Percentiles rank a stretch among this genome's conserved stretches.
phyloP scores from a whole-genome alignment of 2,329 filamentous ascomycete species.

The Aspergillus caelatus region DNA sequence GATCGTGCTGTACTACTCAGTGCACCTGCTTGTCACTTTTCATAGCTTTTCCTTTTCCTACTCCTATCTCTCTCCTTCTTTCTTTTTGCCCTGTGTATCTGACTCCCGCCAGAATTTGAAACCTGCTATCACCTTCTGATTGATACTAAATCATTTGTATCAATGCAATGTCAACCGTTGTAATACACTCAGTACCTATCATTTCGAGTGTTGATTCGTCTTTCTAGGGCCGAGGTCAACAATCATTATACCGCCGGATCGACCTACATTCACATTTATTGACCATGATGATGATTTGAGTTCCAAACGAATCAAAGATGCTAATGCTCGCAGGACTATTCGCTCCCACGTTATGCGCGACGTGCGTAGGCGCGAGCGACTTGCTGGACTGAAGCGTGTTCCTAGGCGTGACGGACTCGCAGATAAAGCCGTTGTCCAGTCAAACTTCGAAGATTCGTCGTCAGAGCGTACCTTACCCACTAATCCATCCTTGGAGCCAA shows the following conservation, averaged over 20 bases:
- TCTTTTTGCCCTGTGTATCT: not conserved
- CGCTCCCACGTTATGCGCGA: slow-evolving; percentile 49
- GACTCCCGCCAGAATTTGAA: not conserved
- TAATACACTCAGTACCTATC: not conserved
- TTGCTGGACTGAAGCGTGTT: slow-evolving; percentile 41
- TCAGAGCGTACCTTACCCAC: slow-evolving; percentile 18
- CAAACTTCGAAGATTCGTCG: slow-evolving; percentile 10
- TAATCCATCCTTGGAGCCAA: slow-evolving; percentile 12
- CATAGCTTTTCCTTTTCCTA: not conserved
- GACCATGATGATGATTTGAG: slow-evolving; percentile 44
- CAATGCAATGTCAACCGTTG: not conserved
- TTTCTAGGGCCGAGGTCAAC: slow-evolving; percentile 14
- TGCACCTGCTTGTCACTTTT: not conserved
- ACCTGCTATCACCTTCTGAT: not conserved
- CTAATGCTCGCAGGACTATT: slow-evolving; percentile 43
- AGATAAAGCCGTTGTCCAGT: slow-evolving; percentile 14
- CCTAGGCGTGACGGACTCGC: slow-evolving; percentile 31
- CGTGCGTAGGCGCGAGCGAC: slow-evolving; percentile 44
- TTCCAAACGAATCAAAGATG: slow-evolving; percentile 43
- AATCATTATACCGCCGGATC: slow-evolving; percentile 26
- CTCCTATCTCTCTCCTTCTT: not conserved
- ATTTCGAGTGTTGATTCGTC: not conserved
- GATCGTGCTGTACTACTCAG: not conserved
- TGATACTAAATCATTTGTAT: not conserved
- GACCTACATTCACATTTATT: slow-evolving; percentile 44